Base-by-base conservation (phyloP, 192 early-diverging fungal species). In the Thamnidium elegans region DNA sequence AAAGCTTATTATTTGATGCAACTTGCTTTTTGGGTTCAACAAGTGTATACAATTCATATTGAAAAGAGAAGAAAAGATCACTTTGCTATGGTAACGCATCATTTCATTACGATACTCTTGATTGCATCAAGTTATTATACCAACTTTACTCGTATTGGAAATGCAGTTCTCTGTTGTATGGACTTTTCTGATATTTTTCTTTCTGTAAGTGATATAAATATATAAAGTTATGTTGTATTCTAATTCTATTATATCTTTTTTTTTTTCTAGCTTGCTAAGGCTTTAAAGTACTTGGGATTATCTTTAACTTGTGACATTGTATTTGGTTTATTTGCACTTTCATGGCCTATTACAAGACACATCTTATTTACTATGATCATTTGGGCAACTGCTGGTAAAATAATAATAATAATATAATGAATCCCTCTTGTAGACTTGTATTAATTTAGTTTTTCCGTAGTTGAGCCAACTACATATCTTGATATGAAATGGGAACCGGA, bases 311-410 rank as follows among this genome's bases (percentile, higher is more conserved):
- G 89, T 68, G 87, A 92, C 70, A 62, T 84, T n/a, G 62, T 84
- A 21, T 94, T 94, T 79, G 91, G 82, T 42, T 36, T 88, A 14
- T 94, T 94, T 66, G 85, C 86, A 31, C 15, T 90, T 7, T 81
- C 85, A 5, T 94, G 92, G 92, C 65, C 90, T n/a, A 59, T 84
- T n/a, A 92, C 90, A 0, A 87, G 90, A 31, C 92, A 94, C 61
- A 77, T 80, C 55, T 52, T 90, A 30, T 91, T 85, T 69, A 68
- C 85, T 13, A 77, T 84, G 62, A 84, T 92, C 67, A 84, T 90
- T 68, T 75, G 81, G 55, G 81, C 85, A 4, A 82, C 86, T 13
- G 44, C 52, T 20, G 64, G 64, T 66, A 66, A 66, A 34, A 21
- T 6, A 20, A 42, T 4, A 36, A 36, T 3, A 36, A 36, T n/a